Conservation (phyloP, 352 stramenopile genomes). For the Hyaloperonospora brassicae region DNA sequence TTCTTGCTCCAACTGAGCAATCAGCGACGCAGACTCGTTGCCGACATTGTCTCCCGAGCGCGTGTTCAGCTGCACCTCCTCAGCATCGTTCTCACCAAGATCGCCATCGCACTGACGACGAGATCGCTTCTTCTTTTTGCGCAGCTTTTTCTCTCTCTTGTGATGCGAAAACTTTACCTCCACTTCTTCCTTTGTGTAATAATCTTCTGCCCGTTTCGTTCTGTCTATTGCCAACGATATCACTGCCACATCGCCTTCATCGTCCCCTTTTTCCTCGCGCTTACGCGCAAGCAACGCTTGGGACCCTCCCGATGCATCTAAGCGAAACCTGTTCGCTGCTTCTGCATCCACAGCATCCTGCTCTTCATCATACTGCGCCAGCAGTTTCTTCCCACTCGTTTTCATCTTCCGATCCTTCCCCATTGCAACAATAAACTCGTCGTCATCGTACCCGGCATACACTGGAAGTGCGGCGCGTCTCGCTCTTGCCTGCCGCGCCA, state of each 20-base stretch:
- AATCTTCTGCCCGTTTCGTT: slow-evolving; percentile 52
- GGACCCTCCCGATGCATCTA: slow-evolving; percentile 38
- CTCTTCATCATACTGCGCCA: slow-evolving; percentile 88
- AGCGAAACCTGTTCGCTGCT: slow-evolving; percentile 43
- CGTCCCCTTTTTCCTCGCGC: slow-evolving; percentile 16
- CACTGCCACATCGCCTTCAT: slow-evolving; percentile 37
- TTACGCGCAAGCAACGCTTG: slow-evolving; percentile 4
- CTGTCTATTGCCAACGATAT: slow-evolving; percentile 57
- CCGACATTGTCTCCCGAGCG: slow-evolving; percentile 12
- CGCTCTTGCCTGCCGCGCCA: slow-evolving; percentile 34
- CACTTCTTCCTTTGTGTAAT: slow-evolving; percentile 82
- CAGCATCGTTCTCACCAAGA: slow-evolving; percentile 29
- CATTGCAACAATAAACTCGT: slow-evolving; percentile 92
- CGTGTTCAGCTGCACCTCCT: slow-evolving; percentile 19
- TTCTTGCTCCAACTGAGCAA: slow-evolving; percentile 64
- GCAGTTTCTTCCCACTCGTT: slow-evolving; percentile 35
- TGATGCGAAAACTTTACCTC: slow-evolving; percentile 66
- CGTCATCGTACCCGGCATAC: slow-evolving; percentile 94
- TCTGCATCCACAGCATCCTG: slow-evolving; percentile 38
- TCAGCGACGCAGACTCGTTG: slow-evolving; percentile 21
- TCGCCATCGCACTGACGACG: slow-evolving; percentile 42
- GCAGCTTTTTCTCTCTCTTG: slow-evolving; percentile 78
- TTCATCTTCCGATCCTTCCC: slow-evolving; percentile 32
- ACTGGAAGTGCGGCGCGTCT: slow-evolving; percentile 56
- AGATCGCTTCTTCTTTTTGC: slow-evolving; percentile 67